Percentiles rank a stretch among this genome's conserved stretches.
Evolutionary conservation across 228 moss, liverwort and hornwort species (phyloP).

Genomic region (Sphagnum magellanicum): DNA sequence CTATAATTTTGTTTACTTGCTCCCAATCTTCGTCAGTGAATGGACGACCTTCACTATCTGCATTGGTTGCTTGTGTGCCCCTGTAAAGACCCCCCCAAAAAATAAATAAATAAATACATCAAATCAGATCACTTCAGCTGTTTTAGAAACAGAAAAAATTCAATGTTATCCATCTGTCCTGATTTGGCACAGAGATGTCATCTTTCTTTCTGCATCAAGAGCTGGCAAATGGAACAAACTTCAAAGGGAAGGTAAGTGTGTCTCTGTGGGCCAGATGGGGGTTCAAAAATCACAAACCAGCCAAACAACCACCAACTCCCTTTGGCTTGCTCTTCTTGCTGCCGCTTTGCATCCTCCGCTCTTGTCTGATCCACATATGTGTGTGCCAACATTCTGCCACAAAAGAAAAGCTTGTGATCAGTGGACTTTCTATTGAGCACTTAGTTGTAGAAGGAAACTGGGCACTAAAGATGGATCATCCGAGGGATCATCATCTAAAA

Average conservation of each 20-base stretch:
- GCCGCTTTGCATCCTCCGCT: slow-evolving; percentile 33
- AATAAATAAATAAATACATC: no score
- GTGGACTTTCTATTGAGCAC: no score
- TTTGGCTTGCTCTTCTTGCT: slow-evolving; percentile 53
- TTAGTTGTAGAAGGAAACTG: no score
- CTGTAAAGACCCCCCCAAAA: not conserved
- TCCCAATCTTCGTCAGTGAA: slow-evolving; percentile 79
- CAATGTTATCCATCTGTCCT: no score
- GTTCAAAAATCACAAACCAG: slow-evolving; percentile 37
- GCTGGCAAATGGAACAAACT: not conserved
- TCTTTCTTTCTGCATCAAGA: not conserved
- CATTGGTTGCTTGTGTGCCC: slow-evolving; percentile 40
- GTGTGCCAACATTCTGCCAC: slow-evolving; percentile 84
- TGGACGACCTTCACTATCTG: slow-evolving; percentile 38
- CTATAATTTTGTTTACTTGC: slow-evolving; percentile 72
- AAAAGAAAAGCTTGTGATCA: not conserved
- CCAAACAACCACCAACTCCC: slow-evolving; percentile 83
- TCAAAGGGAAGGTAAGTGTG: not conserved
- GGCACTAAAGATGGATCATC: no score
- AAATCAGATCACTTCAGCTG: no score
- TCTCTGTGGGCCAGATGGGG: not conserved
- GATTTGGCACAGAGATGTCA: no score
- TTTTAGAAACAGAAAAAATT: no score
- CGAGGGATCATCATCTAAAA: no score
- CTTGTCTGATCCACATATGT: slow-evolving; percentile 65